These are phyloP conservation scores for Microglena sp. DNA, from an alignment of 139 green algal genomes.

Conservation along the genomic window DNA sequence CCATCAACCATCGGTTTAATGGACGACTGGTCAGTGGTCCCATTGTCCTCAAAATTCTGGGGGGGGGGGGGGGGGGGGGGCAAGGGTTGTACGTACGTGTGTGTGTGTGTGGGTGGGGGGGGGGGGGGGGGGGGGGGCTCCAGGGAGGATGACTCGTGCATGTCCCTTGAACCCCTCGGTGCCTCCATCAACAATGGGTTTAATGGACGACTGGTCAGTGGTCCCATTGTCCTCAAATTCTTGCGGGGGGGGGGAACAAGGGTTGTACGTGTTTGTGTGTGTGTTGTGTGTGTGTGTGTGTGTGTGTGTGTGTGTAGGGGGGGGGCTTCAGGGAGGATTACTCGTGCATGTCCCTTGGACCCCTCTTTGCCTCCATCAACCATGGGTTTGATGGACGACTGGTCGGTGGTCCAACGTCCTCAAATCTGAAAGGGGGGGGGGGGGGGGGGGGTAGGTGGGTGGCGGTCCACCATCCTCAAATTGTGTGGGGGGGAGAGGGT, in stretches of 20 bases:
- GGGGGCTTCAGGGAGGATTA: slow-evolving; percentile 73
- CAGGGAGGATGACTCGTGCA: slow-evolving; percentile 89
- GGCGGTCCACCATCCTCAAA: slow-evolving; percentile 85
- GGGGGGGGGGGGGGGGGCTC: no score
- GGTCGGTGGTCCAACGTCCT: slow-evolving; percentile 72
- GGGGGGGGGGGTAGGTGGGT: no score
- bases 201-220: slow-evolving; percentile 72
- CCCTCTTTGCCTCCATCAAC: slow-evolving; percentile 97
- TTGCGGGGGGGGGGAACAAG: slow-evolving; percentile 24
- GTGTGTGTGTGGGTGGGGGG: slow-evolving; percentile 2
- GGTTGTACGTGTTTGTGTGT: neutral
- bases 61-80: no score
- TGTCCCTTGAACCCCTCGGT: slow-evolving; percentile 99
- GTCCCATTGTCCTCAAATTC: slow-evolving; percentile 81
- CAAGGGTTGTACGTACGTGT: neutral
- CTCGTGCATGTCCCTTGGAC: slow-evolving; percentile 93
- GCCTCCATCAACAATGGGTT: slow-evolving; percentile 96
- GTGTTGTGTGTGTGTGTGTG: slow-evolving; percentile 1
- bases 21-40: slow-evolving; percentile 60
- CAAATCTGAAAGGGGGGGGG: no score
- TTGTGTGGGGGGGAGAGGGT: no score
- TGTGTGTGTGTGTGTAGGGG: neutral
- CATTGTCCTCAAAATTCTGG: slow-evolving; percentile 83
- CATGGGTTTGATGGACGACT: slow-evolving; percentile 84
- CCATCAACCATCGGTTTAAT: slow-evolving; percentile 96